These are phyloP conservation scores for California macrophylla DNA, from an alignment of 441 rosid species.

Conservation along the genomic window DNA sequence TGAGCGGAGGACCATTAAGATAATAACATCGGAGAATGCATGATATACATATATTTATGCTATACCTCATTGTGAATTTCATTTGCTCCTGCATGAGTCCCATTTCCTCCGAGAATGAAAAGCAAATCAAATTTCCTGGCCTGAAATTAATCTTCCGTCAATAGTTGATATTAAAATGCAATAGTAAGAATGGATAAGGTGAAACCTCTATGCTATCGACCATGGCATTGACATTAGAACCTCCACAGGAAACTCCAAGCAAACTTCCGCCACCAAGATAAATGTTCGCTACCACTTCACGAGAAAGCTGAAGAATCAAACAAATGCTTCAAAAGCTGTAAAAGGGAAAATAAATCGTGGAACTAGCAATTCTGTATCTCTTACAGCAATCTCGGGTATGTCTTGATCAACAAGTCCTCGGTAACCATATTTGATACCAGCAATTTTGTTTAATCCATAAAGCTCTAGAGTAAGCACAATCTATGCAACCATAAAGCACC, in stretches of 20 bases:
- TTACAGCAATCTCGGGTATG: background rate
- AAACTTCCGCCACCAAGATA: slow-evolving; percentile 97
- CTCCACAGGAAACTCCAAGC: slow-evolving; percentile 98
- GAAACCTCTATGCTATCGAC: slow-evolving; percentile 87
- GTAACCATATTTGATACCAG: background rate
- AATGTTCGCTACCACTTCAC: slow-evolving; percentile 86
- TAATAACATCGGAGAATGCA: too few relatives aligned
- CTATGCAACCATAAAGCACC: background rate
- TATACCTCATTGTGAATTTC: slow-evolving; percentile 96
- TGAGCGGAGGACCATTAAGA: too few relatives aligned
- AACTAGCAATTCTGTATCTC: background rate
- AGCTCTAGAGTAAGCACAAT: background rate
- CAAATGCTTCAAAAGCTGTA: background rate
- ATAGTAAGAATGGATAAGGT: too few relatives aligned
- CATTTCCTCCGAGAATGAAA: slow-evolving; percentile 90
- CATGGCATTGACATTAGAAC: too few relatives aligned
- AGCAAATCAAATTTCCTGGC: too few relatives aligned
- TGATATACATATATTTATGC: too few relatives aligned
- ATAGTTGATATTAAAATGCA: too few relatives aligned
- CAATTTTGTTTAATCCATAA: background rate
- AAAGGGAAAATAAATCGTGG: background rate
- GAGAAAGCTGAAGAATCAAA: slow-evolving; percentile 49
- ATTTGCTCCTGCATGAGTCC: slow-evolving; percentile 94
- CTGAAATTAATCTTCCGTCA: too few relatives aligned
- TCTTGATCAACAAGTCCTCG: background rate